A percentile compares a stretch with the other conserved stretches of the same genome.
Evolutionary conservation across 2,329 filamentous ascomycete genomes (phyloP).

Genomic region (Talaromyces funiculosus): DNA sequence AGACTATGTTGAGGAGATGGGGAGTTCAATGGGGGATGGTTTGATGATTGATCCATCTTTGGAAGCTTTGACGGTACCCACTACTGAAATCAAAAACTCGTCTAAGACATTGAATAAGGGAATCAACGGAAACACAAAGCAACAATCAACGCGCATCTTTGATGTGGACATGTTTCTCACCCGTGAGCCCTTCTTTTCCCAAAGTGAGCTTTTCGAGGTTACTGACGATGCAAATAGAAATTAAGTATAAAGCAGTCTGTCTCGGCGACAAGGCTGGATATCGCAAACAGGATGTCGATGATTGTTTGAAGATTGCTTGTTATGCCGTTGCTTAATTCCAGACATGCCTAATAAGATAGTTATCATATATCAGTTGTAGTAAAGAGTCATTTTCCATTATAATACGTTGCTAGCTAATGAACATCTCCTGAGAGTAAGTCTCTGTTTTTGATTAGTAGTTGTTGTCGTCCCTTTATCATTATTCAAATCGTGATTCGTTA

Average conservation of each 20-base stretch:
- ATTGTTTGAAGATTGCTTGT: background rate
- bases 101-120: background rate
- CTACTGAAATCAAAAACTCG: background rate
- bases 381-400: too few relatives aligned
- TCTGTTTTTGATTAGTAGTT: background rate
- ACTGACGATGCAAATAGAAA: background rate
- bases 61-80: background rate
- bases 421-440: background rate
- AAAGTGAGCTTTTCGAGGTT: too few relatives aligned
- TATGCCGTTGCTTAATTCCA: background rate
- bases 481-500: background rate
- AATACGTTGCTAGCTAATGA: background rate
- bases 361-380: background rate
- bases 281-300: slow-evolving; percentile 14
- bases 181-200: background rate
- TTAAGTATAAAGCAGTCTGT: slow-evolving; percentile 10
- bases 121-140: background rate
- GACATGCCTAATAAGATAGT: background rate
- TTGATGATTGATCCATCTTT: background rate
- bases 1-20: background rate
- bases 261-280: slow-evolving; percentile 14
- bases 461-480: background rate
- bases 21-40: background rate
- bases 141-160: background rate
- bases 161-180: slow-evolving; percentile 11